Percentiles rank a stretch among this genome's conserved stretches.
Evolutionary conservation across 2,329 filamentous ascomycete species (phyloP).

Genomic region (Pseudocercospora fuligena): DNA sequence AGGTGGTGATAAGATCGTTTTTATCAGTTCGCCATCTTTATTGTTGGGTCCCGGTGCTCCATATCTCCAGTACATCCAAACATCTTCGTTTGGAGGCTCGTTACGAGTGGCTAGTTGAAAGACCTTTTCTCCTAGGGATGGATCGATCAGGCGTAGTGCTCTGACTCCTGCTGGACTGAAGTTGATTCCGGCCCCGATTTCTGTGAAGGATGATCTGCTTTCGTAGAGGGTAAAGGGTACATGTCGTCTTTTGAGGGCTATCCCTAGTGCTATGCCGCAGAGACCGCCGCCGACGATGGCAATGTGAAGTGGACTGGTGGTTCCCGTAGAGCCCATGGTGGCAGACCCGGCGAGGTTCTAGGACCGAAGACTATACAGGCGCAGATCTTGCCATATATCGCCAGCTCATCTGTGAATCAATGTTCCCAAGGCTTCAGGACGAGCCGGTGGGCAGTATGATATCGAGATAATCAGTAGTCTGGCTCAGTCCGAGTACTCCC

Average conservation of each 20-base stretch:
- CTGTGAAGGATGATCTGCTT: conserved; percentile 57
- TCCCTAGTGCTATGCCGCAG: conserved; percentile 59
- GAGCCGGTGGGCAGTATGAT: too few species aligned
- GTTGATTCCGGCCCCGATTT: conserved; percentile 63
- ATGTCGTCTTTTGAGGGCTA: conserved; percentile 50
- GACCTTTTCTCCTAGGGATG: conserved; percentile 42
- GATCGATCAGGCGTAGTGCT: conserved; percentile 82
- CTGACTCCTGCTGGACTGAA: conserved; percentile 79
- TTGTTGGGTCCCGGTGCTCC: conserved; percentile 36
- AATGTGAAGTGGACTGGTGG: conserved; percentile 23
- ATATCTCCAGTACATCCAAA: conserved; percentile 49
- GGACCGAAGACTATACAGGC: rapidly evolving
- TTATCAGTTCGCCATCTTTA: conserved; percentile 35
- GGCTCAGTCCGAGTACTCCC: background rate
- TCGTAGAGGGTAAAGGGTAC: conserved; percentile 41
- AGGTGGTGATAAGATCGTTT: conserved; percentile 36
- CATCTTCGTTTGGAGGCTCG: conserved; percentile 39
- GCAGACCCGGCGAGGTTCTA: background rate
- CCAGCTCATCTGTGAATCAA: background rate
- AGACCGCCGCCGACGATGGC: conserved; percentile 67
- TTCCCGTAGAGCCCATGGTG: background rate
- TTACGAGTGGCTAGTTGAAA: conserved; percentile 47
- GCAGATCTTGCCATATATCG: background rate
- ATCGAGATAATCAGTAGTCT: background rate
- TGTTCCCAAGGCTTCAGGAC: background rate